These are phyloP conservation scores for Mangifera indica DNA, from an alignment of 345 rosid genomes.

Conservation along the genomic window DNA sequence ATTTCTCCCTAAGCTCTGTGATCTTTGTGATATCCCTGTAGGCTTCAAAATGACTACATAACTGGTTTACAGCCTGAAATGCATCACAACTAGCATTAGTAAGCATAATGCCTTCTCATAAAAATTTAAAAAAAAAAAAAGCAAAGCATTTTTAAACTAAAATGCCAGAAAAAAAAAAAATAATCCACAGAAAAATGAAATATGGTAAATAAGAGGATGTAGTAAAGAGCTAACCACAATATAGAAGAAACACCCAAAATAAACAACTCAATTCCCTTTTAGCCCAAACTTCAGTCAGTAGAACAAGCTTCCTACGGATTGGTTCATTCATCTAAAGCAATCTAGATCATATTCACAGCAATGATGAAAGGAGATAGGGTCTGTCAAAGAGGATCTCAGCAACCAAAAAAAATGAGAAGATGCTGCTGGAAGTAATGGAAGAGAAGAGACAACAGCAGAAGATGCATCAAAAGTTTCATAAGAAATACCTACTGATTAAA, in stretches of 20 bases:
- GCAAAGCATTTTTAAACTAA: neutral
- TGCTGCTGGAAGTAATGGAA: no score
- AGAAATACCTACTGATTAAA: no score
- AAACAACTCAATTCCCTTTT: no score
- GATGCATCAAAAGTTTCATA: no score
- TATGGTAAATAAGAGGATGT: neutral
- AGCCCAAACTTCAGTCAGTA: no score
- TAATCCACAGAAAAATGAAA: neutral
- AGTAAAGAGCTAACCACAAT: neutral
- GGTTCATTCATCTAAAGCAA: no score
- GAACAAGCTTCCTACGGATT: no score
- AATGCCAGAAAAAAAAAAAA: neutral
- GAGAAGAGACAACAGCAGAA: no score
- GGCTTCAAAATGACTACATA: conserved; percentile 96
- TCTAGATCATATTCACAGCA: no score
- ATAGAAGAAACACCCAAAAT: neutral
- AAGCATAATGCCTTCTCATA: conserved; percentile 17
- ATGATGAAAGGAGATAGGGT: no score
- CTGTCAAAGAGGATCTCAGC: no score
- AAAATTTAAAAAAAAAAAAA: neutral
- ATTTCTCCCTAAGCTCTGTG: conserved; percentile 93
- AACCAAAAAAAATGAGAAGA: no score
- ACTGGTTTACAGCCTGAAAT: conserved; percentile 95
- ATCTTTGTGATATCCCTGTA: conserved; percentile 96
- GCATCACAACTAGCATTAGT: conserved; percentile 12